Percentiles rank a stretch among this genome's conserved stretches.
These are phyloP conservation scores for Malus asiatica DNA, from an alignment of 306 rosid genomes.

Conservation along the genomic window DNA sequence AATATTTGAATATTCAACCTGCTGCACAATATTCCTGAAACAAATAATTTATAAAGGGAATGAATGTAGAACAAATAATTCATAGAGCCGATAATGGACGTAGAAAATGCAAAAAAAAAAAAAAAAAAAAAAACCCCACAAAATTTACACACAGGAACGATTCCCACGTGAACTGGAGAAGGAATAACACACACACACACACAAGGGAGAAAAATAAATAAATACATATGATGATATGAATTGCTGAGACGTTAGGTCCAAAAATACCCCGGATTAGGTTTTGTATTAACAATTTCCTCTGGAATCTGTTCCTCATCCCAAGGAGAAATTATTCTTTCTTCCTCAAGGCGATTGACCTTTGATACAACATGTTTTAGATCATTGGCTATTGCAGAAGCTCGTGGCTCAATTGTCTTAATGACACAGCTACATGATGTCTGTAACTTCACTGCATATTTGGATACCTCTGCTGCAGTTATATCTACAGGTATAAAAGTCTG, in stretches of 20 bases:
- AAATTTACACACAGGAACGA: not conserved
- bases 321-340: conserved; percentile 49
- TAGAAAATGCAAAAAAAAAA: not conserved
- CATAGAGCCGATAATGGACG: not conserved
- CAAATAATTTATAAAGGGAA: conserved; percentile 6
- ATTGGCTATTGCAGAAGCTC: conserved; percentile 57
- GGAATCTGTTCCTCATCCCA: conserved; percentile 94
- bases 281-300: conserved; percentile 72
- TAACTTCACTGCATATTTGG: conserved; percentile 68
- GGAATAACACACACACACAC: not conserved
- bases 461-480: conserved; percentile 65
- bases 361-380: conserved; percentile 71
- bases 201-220: not conserved
- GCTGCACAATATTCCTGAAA: conserved; percentile 60
- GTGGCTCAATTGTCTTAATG: conserved; percentile 91
- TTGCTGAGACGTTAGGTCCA: not conserved
- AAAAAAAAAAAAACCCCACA: too few species aligned
- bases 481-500: conserved; percentile 32
- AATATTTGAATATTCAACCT: conserved; percentile 67
- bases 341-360: conserved; percentile 61
- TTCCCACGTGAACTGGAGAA: not conserved
- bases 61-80: not conserved
- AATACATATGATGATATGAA: not conserved
- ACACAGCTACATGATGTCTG: conserved; percentile 74
- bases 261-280: conserved; percentile 82